Evolutionary conservation across 2,329 filamentous ascomycete species (phyloP), one percentile per base, ranked within the genome.

Genomic region (Cryoendolithus antarcticus): DNA sequence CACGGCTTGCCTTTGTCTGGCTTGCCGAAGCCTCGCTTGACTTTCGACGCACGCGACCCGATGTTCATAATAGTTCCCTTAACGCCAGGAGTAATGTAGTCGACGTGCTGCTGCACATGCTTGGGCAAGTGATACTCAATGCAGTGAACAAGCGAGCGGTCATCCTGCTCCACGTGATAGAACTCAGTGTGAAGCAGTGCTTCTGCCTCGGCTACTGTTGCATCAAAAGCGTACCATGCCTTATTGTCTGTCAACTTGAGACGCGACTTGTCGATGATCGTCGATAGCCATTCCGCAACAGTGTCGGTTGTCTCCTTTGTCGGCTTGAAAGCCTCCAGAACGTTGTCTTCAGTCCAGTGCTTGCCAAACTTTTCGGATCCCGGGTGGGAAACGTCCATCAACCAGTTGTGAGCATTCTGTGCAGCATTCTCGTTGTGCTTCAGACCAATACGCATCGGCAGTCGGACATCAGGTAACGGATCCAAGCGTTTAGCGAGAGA

Each of bases 191-290:
- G 63, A 35, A 77, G 62, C 11, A 77, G 61, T 12, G 55, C 53
- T 53, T 76, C 72, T 4, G 69, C 64, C 51, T 77, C 69, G 30
- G 63, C 58, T 2, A 69, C 67, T 4, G 70, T 70, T 6, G 70
- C 70, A 40, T 73, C 64, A 49, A 77, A 74, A 8, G 63, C 58
- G 12, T 76, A 50, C 70, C 72, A 76, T 11, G 44, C 51, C 39
- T 57, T 57, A 45, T 59, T 59, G 27, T 55, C 49, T 2, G 53
- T 50, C 33, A 58, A 55, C 6, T 48, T 49, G 38, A 59, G 48
- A 9, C 48, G 42, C 7, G 44, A 33, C 10, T 41, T 33, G 32
- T 40, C 51, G 47, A 30, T 45, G 43, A 33, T 44, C 30, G 38
- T 38, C 9, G 46, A 41, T 10, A 56, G 39, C 53, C 54, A 58